Percentiles rank a stretch among this genome's conserved stretches.
phyloP scores from a whole-genome alignment of 2,329 filamentous ascomycete genomes.

The Emmonsiellopsis sp. region DNA sequence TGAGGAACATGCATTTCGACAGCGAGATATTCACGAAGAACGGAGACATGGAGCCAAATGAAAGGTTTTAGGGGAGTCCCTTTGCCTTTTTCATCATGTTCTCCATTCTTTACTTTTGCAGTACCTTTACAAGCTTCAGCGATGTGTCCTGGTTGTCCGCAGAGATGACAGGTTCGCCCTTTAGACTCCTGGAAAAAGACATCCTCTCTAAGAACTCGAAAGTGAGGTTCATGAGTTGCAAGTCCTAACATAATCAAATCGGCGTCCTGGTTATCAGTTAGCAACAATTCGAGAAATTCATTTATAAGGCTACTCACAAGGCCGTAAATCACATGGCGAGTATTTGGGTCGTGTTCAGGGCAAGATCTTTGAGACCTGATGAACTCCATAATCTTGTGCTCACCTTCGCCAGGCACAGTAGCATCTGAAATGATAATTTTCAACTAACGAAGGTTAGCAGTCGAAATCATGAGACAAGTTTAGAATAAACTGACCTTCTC shows the following conservation, averaged over 20 bases:
- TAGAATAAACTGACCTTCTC: constrained; percentile 47
- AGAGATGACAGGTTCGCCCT: constrained; percentile 72
- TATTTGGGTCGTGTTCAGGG: constrained; percentile 90
- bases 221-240: constrained; percentile 94
- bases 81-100: constrained; percentile 74
- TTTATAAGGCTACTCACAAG: constrained; percentile 37
- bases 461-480: not conserved
- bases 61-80: constrained; percentile 72
- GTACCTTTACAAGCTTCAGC: constrained; percentile 75
- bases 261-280: constrained; percentile 53
- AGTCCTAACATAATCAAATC: constrained; percentile 98
- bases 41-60: constrained; percentile 92
- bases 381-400: constrained; percentile 99
- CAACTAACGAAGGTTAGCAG: constrained; percentile 40
- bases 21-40: constrained; percentile 86
- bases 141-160: constrained; percentile 86
- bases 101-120: constrained; percentile 66
- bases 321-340: constrained; percentile 94
- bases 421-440: constrained; percentile 99
- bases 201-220: constrained; percentile 91
- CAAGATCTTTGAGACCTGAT: constrained; percentile 86
- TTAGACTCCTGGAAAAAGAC: constrained; percentile 89
- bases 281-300: not conserved
- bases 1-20: constrained; percentile 77
- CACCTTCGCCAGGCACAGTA: constrained; percentile 92